Evolutionary conservation across 31 red algal genomes (phyloP).

Genomic region (Asparagopsis taxiformis): DNA sequence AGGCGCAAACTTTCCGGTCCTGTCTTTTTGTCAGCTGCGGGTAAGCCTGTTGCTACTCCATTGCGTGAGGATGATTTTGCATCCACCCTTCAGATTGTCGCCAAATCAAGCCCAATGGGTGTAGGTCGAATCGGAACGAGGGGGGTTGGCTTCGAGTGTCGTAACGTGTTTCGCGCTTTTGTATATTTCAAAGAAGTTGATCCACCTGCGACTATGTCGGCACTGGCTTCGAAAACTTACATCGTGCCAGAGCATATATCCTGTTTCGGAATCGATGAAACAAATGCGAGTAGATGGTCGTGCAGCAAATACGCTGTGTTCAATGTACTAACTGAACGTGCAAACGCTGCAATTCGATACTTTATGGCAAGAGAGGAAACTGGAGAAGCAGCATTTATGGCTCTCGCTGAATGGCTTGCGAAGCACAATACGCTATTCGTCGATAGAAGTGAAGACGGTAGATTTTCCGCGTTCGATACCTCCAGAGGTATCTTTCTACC

Average conservation of each 20-base stretch:
- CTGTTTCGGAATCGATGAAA: conserved; percentile 47
- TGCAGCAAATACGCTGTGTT: conserved; percentile 56
- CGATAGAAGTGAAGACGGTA: conserved; percentile 29
- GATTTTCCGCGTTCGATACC: conserved; percentile 56
- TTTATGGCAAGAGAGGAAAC: conserved; percentile 44
- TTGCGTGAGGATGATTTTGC: conserved; percentile 14
- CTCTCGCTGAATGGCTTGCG: conserved; percentile 39
- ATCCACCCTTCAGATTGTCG: not conserved
- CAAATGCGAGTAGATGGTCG: conserved; percentile 37
- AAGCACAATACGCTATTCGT: conserved; percentile 44
- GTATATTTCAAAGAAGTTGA: conserved; percentile 14
- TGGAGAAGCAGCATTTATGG: conserved; percentile 51
- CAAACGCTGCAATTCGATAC: conserved; percentile 62
- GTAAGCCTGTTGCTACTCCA: conserved; percentile 22
- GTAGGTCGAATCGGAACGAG: not conserved
- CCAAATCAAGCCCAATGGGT: not conserved
- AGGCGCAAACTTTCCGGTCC: not conserved
- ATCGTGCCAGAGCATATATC: conserved; percentile 43
- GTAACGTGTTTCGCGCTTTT: conserved; percentile 31
- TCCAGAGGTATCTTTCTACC: conserved; percentile 67
- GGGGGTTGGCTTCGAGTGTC: conserved; percentile 16
- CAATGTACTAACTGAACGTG: conserved; percentile 60
- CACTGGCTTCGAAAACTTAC: conserved; percentile 8
- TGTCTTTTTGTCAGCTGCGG: conserved; percentile 12
- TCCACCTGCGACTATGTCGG: conserved; percentile 16